phyloP scores from a whole-genome alignment of 2,329 filamentous ascomycete genomes.

The Phyllosticta citribraziliensis region DNA sequence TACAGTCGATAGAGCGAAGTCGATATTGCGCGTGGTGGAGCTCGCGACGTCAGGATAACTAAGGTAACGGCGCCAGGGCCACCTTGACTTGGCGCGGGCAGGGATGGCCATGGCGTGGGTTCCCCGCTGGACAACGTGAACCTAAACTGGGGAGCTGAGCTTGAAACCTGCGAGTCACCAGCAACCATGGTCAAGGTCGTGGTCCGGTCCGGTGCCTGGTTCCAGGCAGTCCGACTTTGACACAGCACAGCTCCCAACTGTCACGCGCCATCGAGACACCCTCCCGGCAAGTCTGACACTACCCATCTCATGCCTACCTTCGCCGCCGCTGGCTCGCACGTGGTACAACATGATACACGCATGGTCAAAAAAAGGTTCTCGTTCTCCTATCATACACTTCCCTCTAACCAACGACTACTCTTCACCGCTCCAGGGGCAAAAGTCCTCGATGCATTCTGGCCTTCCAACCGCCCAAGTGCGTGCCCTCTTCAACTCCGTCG shows the following conservation, averaged over 20 bases:
- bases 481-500: neutral
- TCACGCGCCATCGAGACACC: neutral
- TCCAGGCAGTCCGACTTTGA: neutral
- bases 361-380: neutral
- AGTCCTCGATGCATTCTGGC: neutral
- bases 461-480: neutral
- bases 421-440: neutral
- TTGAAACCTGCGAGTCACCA: neutral
- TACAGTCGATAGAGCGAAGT: slow-evolving; percentile 2
- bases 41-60: slow-evolving; percentile 6
- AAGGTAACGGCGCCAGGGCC: neutral
- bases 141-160: neutral
- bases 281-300: neutral
- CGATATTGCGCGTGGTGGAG: slow-evolving; percentile 2
- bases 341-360: neutral
- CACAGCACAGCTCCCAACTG: neutral
- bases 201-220: neutral
- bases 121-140: neutral
- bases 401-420: neutral
- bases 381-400: neutral
- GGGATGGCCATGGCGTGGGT: neutral
- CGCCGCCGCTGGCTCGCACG: no score
- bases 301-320: no score
- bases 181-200: neutral
- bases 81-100: neutral